Conservation (phyloP, 768 basidiomycete genomes). For the Mycena alexandri region DNA sequence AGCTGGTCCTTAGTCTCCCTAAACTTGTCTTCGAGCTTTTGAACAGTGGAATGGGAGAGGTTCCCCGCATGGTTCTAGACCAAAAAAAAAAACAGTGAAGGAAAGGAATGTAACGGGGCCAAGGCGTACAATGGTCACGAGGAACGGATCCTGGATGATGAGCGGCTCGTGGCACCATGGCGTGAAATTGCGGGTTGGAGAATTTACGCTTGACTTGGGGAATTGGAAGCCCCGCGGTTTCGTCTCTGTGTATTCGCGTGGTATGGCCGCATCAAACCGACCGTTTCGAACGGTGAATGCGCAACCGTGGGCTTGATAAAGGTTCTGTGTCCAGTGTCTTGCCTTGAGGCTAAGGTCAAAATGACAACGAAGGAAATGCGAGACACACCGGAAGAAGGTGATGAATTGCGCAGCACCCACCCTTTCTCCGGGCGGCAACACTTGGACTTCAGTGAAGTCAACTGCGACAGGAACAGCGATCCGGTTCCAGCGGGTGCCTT, state of each 20-base stretch:
- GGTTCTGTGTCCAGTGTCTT: neutral
- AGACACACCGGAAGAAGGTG: conserved; percentile 8
- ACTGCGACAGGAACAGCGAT: neutral
- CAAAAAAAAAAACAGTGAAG: neutral
- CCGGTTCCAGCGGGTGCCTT: neutral
- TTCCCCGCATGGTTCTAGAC: conserved; percentile 20
- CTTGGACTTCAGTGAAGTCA: neutral
- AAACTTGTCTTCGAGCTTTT: neutral
- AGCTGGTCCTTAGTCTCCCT: neutral
- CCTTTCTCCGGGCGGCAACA: neutral
- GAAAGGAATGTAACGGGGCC: neutral
- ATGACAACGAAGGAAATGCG: too few species aligned
- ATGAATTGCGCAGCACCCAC: neutral
- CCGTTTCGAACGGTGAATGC: conserved; percentile 17
- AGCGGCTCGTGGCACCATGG: conserved; percentile 11
- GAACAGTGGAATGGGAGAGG: neutral
- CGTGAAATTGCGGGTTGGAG: neutral
- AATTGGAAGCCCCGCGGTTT: neutral
- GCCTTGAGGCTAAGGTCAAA: neutral
- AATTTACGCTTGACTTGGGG: neutral
- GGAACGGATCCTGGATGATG: conserved; percentile 26
- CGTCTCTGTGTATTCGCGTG: neutral
- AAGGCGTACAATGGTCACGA: conserved; percentile 14
- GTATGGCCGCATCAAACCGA: conserved; percentile 2
- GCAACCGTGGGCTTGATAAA: neutral